These are phyloP conservation scores for Logfia minima DNA, from an alignment of 129 eudicot genomes.

Conservation along the genomic window DNA sequence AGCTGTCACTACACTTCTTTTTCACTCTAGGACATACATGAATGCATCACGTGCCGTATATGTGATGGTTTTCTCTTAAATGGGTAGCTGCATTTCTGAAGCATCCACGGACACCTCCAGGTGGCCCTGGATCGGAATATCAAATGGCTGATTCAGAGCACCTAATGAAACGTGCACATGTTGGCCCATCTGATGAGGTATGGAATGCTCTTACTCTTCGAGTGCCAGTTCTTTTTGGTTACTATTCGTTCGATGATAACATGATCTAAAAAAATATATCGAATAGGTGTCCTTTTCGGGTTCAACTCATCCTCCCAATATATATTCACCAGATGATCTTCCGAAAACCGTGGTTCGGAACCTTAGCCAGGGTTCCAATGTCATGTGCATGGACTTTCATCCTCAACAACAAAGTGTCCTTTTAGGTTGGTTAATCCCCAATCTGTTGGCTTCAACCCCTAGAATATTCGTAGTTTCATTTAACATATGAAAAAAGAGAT, in stretches of 20 bases:
- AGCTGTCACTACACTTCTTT: background rate
- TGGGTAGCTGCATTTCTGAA: conserved; percentile 70
- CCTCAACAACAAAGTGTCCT: conserved; percentile 86
- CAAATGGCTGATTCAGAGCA: conserved; percentile 88
- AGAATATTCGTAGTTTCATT: background rate
- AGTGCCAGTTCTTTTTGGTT: background rate
- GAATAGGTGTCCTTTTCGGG: conserved; percentile 71
- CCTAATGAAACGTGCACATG: conserved; percentile 70
- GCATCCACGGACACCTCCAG: conserved; percentile 82
- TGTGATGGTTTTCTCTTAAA: conserved; percentile 9
- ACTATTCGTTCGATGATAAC: conserved; percentile 12
- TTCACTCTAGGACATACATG: background rate
- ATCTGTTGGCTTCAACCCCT: background rate
- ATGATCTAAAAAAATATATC: conserved; percentile 25
- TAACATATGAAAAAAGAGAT: background rate
- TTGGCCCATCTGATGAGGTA: conserved; percentile 87
- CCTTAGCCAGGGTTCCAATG: conserved; percentile 81
- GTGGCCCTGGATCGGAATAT: conserved; percentile 73
- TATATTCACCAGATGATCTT: conserved; percentile 75
- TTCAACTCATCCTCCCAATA: conserved; percentile 56
- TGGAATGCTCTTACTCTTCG: conserved; percentile 13
- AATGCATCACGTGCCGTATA: background rate
- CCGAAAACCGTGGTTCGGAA: conserved; percentile 66
- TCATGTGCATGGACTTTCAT: conserved; percentile 88
- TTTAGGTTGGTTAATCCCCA: conserved; percentile 60